Base-by-base conservation (phyloP, 2,329 filamentous ascomycete species). In the Pseudofabraea citricarpa region DNA sequence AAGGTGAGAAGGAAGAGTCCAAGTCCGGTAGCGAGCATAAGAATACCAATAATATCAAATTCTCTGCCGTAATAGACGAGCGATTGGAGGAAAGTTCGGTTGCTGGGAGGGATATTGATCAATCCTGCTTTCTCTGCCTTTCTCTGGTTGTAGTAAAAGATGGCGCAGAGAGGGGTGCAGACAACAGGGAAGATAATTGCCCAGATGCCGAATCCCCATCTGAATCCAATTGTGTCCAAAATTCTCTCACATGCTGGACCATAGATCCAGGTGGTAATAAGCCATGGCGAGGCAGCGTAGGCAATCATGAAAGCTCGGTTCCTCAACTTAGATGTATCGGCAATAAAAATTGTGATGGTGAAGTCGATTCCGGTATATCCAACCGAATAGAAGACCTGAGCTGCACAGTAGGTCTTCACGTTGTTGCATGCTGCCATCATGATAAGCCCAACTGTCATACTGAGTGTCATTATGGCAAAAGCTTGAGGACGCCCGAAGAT, bases 121-220 rank as follows among this genome's bases (percentile, higher is more conserved):
- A 81, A 52, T 2, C 79, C 79, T 12, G 65, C 55, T 46, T 70
- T 70, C 51, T 68, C 67, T 3, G 82, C 83, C 57, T 81, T 81
- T 42, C 65, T 67, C 47, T 79, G 72, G 55, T 83, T 81, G 56
- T 70, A 67, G 35, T 74, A 65, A 56, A 86, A 72, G 12, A 83
- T 64, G 18, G 68, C 52, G 33, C 73, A 70, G 2, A 86, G 68
- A 0, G 83, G 82, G 13, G 74, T 50, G 43, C 76, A 76, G 39
- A 82, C 72, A 22, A 76, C 64, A 2, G 81, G 80, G 8, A 77
- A 63, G 49, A 87, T 73, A 53, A 87, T 81, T 44, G 75, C 69
- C 63, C 79, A 86, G 48, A 77, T 71, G 37, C 82, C 83, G 50
- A 82, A 82, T 4, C 74, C 82, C 84, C 83, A 87, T 43, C 81